These are phyloP conservation scores for Penicillium nucicola DNA, from an alignment of 495 filamentous ascomycete species.

Conservation along the genomic window DNA sequence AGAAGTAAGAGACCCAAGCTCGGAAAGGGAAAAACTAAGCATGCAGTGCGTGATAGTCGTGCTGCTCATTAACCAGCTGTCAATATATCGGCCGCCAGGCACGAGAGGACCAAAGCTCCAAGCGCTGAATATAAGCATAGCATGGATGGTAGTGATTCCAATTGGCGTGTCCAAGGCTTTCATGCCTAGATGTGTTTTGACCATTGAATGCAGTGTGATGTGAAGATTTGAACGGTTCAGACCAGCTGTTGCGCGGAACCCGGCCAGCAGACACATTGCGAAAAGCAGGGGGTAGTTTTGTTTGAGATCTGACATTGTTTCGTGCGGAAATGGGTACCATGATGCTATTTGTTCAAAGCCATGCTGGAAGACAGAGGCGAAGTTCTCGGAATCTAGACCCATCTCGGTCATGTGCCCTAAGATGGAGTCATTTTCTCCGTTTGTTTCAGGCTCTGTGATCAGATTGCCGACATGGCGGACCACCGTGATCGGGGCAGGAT, in stretches of 20 bases:
- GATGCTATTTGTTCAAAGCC: constrained; percentile 6
- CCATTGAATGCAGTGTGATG: constrained; percentile 1
- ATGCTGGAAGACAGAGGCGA: constrained; percentile 2
- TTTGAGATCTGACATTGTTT: constrained; percentile 2
- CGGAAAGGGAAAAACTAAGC: constrained; percentile 3
- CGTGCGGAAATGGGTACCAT: constrained; percentile 5
- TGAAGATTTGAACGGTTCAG: constrained; percentile 1
- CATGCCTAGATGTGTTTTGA: constrained; percentile 5
- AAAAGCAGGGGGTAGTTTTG: constrained; percentile 3
- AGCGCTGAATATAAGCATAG: constrained; percentile 4
- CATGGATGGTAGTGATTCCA: constrained; percentile 3
- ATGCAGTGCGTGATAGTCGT: constrained; percentile 7
- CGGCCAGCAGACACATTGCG: constrained; percentile 5
- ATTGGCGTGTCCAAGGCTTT: constrained; percentile 9
- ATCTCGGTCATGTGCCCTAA: constrained; percentile 2
- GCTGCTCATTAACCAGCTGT: constrained; percentile 8
- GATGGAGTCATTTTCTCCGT: constrained; percentile 1
- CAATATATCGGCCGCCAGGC: constrained; percentile 5
- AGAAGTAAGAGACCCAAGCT: not conserved
- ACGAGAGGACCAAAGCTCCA: constrained; percentile 8
- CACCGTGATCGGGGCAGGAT: constrained; percentile 5
- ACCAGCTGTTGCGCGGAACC: constrained; percentile 3
- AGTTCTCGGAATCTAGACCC: constrained; percentile 3
- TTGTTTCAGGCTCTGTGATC: constrained; percentile 5
- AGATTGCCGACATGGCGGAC: constrained; percentile 5